Conservation (phyloP, 495 filamentous ascomycete genomes). For the Hypoxylon perforatum region DNA sequence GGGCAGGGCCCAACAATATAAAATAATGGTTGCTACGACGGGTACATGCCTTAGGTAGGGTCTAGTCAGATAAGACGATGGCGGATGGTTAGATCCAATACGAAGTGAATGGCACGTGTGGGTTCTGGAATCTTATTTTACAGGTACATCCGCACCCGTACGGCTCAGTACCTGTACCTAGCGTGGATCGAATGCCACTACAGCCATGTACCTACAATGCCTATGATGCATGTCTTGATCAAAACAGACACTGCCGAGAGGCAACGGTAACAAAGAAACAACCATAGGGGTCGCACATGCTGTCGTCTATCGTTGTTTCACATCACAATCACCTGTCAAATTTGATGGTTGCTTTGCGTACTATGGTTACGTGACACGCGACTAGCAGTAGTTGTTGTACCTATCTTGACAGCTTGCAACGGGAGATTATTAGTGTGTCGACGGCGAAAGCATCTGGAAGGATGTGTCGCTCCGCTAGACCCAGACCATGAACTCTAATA, state of each 20-base stretch:
- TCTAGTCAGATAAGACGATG: constrained; percentile 34
- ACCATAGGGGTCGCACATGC: neutral
- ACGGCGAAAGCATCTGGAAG: constrained; percentile 9
- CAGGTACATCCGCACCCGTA: too few relatives aligned
- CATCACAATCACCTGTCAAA: neutral
- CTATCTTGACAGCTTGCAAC: constrained; percentile 3
- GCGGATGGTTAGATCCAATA: constrained; percentile 35
- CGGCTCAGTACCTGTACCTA: too few relatives aligned
- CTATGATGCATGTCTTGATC: constrained; percentile 5
- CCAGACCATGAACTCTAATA: too few relatives aligned
- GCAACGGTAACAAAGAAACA: too few relatives aligned
- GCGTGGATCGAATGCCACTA: constrained; percentile 27
- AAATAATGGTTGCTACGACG: constrained; percentile 17
- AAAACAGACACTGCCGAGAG: neutral
- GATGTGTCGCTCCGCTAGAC: constrained; percentile 18
- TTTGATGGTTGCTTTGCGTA: constrained; percentile 7
- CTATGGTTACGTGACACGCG: constrained; percentile 40
- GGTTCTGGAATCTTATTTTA: constrained; percentile 19
- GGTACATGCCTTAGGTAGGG: neutral
- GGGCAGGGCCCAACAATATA: constrained; percentile 25
- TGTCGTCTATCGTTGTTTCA: constrained; percentile 1
- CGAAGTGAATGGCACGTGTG: constrained; percentile 36
- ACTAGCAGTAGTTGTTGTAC: neutral
- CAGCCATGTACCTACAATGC: constrained; percentile 6
- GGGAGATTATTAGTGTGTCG: neutral